Evolutionary conservation across 495 filamentous ascomycete species (phyloP).

Genomic region (Parathielavia hyrcaniae): DNA sequence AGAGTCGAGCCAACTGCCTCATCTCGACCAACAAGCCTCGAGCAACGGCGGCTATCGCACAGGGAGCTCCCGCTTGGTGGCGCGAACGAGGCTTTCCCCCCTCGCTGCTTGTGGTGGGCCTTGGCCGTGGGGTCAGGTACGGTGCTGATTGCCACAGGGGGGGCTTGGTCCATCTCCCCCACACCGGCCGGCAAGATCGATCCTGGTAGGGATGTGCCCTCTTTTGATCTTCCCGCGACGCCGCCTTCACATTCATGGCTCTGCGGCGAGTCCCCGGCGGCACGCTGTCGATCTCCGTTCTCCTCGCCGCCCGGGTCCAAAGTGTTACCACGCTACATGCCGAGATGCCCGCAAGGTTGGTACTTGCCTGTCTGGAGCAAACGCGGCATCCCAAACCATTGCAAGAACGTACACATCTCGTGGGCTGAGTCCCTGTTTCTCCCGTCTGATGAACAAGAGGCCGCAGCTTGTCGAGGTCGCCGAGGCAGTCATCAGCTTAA

Average conservation of each 20-base stretch:
- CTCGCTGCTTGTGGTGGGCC: background rate
- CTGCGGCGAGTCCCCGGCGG: background rate
- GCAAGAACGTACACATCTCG: background rate
- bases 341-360: background rate
- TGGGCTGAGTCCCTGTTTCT: background rate
- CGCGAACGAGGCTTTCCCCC: background rate
- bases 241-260: conserved; percentile 6
- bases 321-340: background rate
- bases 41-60: conserved; percentile 20
- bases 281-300: background rate
- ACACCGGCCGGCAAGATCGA: background rate
- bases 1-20: conserved; percentile 2
- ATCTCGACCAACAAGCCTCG: conserved; percentile 4
- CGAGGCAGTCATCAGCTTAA: background rate
- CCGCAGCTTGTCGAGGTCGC: background rate
- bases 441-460: no score
- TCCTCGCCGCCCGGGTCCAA: background rate
- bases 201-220: conserved; percentile 1
- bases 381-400: conserved; percentile 1
- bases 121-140: background rate
- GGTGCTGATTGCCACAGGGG: conserved; percentile 6
- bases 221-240: conserved; percentile 1
- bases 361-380: background rate
- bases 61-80: conserved; percentile 6
- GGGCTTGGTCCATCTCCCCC: background rate